Percentiles rank a stretch among this genome's conserved stretches.
phyloP scores from a whole-genome alignment of 345 rosid species.

The Sapria himalayana region DNA sequence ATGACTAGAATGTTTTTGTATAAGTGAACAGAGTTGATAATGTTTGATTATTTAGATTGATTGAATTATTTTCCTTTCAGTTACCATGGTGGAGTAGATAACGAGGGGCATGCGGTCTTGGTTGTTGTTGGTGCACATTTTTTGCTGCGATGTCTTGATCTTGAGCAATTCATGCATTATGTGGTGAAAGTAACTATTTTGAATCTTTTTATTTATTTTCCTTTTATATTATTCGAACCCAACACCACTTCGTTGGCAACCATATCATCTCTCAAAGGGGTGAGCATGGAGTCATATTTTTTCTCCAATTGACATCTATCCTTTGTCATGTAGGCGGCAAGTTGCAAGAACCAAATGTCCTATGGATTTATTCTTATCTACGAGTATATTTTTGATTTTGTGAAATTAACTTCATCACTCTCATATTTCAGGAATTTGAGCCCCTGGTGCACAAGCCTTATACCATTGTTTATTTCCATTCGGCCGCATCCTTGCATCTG shows the following conservation, averaged over 20 bases:
- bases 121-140: conserved; percentile 98
- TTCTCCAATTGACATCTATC: too few species aligned
- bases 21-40: conserved; percentile 91
- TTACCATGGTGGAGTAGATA: conserved; percentile 93
- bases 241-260: too few species aligned
- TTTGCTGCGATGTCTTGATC: conserved; percentile 80
- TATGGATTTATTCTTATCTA: too few species aligned
- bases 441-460: conserved; percentile 92
- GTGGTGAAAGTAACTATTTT: conserved; percentile 40
- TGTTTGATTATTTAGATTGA: too few species aligned
- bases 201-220: background rate
- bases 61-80: conserved; percentile 24
- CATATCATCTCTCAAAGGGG: too few species aligned
- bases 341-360: too few species aligned
- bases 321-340: too few species aligned
- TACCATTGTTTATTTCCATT: conserved; percentile 71
- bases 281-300: too few species aligned
- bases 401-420: too few species aligned
- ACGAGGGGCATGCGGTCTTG: conserved; percentile 88
- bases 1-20: conserved; percentile 9
- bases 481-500: conserved; percentile 88
- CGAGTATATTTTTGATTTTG: too few species aligned
- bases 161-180: conserved; percentile 70
- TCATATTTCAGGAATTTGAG: conserved; percentile 74
- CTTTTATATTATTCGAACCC: too few species aligned